Evolutionary conservation across 192 early-diverging fungal genomes (phyloP), one percentile per base, ranked within the genome.

Genomic region (Powellomyces hirtus): DNA sequence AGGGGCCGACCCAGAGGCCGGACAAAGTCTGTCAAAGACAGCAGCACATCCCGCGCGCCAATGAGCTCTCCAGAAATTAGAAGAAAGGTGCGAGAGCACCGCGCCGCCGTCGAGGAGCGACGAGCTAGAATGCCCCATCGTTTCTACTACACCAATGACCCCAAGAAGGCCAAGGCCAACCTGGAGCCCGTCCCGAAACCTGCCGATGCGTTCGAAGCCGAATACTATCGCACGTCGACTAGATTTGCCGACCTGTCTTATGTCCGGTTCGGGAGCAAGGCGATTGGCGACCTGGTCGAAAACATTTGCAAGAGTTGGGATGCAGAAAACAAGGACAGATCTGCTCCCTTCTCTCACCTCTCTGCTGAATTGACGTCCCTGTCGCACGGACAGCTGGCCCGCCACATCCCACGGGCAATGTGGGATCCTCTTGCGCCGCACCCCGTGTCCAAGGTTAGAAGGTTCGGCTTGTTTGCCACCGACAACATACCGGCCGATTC

Each of bases 391-490:
- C 61, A 58, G 57, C 59, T 59, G 37, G 13, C 16, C 11, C 29
- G 45, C 27, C 67, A 44, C 11, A 60, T 59, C 26, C 57, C 67
- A 18, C 6, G 37, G 16, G 57, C 67, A 8, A 26, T 57, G 3
- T 66, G 64, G 29, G 64, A 56, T 4, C 51, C 64, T 5, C 7
- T 66, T 11, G 34, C 64, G 5, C 29, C 62, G 20, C 30, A 64
- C 29, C 62, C 62, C 20, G 46, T 64, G 13, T 50, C 62, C 8
- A 45, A 45, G 0, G 62, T 64, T 29, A 22, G 44, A 31, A 42
- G 46, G 31, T 66, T 35, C 35, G 91, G 88, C 20, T 62, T 90
- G 14, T 88, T 89, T 76, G 83, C 88, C 2, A 86, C 82, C 40
- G 74, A 71, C 2, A 74, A 81, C 14, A 82, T 92, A 42, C 51